These are phyloP conservation scores for Eleusine coracana DNA, from an alignment of 176 grass and related monocot species.

Conservation along the genomic window DNA sequence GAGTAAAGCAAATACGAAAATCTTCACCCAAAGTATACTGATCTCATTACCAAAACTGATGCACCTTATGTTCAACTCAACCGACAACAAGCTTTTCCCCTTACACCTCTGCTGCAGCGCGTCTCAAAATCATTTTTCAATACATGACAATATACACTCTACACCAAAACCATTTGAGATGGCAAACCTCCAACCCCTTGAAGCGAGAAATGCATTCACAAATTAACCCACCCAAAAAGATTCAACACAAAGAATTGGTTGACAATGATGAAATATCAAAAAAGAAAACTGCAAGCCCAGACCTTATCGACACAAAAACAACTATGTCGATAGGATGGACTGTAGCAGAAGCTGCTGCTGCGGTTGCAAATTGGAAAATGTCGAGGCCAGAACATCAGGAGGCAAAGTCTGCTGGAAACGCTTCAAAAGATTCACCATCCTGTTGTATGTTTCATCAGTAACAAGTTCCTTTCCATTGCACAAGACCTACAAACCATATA, in stretches of 20 bases:
- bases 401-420: constrained; percentile 84
- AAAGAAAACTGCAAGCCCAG: constrained; percentile 31
- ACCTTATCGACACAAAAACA: constrained; percentile 21
- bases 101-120: constrained; percentile 40
- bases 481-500: constrained; percentile 63
- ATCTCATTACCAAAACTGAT: constrained; percentile 60
- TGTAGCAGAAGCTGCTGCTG: constrained; percentile 85
- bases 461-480: constrained; percentile 69
- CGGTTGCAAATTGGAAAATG: constrained; percentile 86
- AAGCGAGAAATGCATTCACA: constrained; percentile 60
- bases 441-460: constrained; percentile 65
- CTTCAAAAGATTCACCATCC: constrained; percentile 79
- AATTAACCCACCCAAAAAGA: constrained; percentile 49
- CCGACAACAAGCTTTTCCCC: constrained; percentile 35
- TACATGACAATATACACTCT: constrained; percentile 69
- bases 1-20: neutral
- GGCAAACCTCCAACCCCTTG: constrained; percentile 28
- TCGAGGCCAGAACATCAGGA: constrained; percentile 69
- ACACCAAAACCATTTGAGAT: constrained; percentile 56
- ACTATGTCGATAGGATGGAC: constrained; percentile 73
- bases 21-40: constrained; percentile 22
- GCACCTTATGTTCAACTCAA: constrained; percentile 39
- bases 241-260: constrained; percentile 65
- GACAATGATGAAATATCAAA: constrained; percentile 49
- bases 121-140: constrained; percentile 45